Evolutionary conservation across 371 early-diverging fungal genomes (phyloP), one percentile per base, ranked within the genome.

Genomic region (Aphelidium insulamus): DNA sequence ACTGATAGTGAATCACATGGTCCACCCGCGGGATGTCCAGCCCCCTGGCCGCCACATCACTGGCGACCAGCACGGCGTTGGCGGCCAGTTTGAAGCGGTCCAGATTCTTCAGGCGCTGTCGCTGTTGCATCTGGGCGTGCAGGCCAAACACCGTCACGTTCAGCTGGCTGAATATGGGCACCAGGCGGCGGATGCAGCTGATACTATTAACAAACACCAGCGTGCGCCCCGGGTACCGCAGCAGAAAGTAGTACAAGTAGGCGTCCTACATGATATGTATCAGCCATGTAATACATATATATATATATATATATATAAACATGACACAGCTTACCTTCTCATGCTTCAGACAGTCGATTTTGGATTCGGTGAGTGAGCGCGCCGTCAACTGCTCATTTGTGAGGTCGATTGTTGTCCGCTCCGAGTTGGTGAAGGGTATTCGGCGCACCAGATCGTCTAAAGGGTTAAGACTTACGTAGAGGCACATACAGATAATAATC

Each of bases 51-150:
- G 84, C 91, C 1, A 92, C 80, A 54, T 90, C 92, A 21, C 78
- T 77, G 9, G 83, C 80, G 7, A 90, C 62, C 44, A 92, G 49
- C 0, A 86, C 67, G 0, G 69, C 70, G 31, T 61, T 59, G 2
- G 55, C 50, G 16, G 66, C 69, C 2, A 60, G 46, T 43, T 70
- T 75, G 58, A 88, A 92, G 55, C 81, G 44, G 34, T 94, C 94
- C 22, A 94, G 49, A 44, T 73, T 83, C 57, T 82, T 83, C 35
- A 90, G 62, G 28, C 94, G 69, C 54, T 86, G 86, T 26, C 77
- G 64, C 55, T 90, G 91, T 48, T 87, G 84, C 83, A 88, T 82
- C 49, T 87, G 77, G 2, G 86, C 85, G 37, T 90, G 94, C 19
- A 94, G 48, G 2, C 71, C 72, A 33, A 72, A 46, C 1, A 69